Percentiles rank a stretch among this genome's conserved stretches.
Evolutionary conservation across 345 rosid genomes (phyloP).

Genomic region (Melaleuca alternifolia): DNA sequence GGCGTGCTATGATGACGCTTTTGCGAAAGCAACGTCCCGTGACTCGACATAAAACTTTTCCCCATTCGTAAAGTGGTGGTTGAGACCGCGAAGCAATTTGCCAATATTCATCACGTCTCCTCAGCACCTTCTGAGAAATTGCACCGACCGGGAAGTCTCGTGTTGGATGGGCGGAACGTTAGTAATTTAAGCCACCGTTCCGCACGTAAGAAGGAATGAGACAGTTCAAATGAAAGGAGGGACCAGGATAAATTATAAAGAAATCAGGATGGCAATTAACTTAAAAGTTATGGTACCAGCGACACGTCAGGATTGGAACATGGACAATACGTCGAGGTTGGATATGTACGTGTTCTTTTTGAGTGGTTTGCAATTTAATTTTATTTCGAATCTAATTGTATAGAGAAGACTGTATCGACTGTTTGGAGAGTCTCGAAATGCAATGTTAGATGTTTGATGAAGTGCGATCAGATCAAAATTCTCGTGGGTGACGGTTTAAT

Average conservation of each 20-base stretch:
- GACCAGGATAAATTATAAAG: accelerated
- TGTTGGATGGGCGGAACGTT: not conserved
- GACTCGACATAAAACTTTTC: not conserved
- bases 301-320: accelerated
- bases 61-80: not conserved
- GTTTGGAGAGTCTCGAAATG: accelerated
- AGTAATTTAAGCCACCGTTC: not conserved
- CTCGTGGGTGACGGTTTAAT: too few species aligned
- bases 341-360: not conserved
- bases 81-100: not conserved
- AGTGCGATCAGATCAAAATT: too few species aligned
- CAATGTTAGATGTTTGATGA: accelerated
- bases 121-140: not conserved
- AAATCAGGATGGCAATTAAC: not conserved
- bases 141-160: not conserved
- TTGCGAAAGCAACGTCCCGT: not conserved
- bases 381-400: too few species aligned
- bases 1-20: not conserved
- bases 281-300: accelerated
- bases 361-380: not conserved
- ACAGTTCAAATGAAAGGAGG: not conserved
- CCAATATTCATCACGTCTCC: not conserved
- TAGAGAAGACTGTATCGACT: not conserved
- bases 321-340: too few species aligned
- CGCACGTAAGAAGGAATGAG: not conserved